phyloP scores from a whole-genome alignment of 2,329 filamentous ascomycete genomes.

The Hirsutella minnesotensis region DNA sequence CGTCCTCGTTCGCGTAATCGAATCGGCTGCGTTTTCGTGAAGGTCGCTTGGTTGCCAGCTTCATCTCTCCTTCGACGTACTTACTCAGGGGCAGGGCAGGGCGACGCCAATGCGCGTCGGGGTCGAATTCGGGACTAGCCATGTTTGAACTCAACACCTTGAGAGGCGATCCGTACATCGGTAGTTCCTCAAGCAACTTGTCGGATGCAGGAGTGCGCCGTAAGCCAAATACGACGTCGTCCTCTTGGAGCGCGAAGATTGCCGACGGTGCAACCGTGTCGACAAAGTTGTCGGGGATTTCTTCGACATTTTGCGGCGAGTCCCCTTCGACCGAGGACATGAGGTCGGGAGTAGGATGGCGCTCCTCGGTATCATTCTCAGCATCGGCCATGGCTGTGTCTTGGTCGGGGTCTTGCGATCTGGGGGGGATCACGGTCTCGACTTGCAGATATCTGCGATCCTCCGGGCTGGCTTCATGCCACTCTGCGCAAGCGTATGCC shows the following conservation, averaged over 20 bases:
- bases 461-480: slow-evolving; percentile 53
- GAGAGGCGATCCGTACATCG: slow-evolving; percentile 60
- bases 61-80: slow-evolving; percentile 71
- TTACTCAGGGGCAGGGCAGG: slow-evolving; percentile 78
- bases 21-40: slow-evolving; percentile 73
- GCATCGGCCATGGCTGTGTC: slow-evolving; percentile 23
- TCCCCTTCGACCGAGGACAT: slow-evolving; percentile 53
- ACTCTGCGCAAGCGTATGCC: slow-evolving; percentile 75
- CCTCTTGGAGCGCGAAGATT: slow-evolving; percentile 71
- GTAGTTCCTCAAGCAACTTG: slow-evolving; percentile 67
- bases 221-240: slow-evolving; percentile 71
- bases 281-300: slow-evolving; percentile 25
- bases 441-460: slow-evolving; percentile 60
- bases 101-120: slow-evolving; percentile 61
- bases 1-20: slow-evolving; percentile 63
- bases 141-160: slow-evolving; percentile 46
- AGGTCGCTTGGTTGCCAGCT: slow-evolving; percentile 52
- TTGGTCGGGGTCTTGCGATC: slow-evolving; percentile 11
- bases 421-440: slow-evolving; percentile 37
- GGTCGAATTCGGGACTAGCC: slow-evolving; percentile 45
- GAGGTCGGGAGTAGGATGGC: slow-evolving; percentile 54
- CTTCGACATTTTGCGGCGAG: slow-evolving; percentile 32
- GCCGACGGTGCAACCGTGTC: slow-evolving; percentile 57
- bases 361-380: slow-evolving; percentile 21
- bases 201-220: slow-evolving; percentile 64